Percentiles rank a stretch among this genome's conserved stretches.
These are phyloP conservation scores for Pichia sp. DNA, from an alignment of 1,139 yeast species.

Conservation along the genomic window DNA sequence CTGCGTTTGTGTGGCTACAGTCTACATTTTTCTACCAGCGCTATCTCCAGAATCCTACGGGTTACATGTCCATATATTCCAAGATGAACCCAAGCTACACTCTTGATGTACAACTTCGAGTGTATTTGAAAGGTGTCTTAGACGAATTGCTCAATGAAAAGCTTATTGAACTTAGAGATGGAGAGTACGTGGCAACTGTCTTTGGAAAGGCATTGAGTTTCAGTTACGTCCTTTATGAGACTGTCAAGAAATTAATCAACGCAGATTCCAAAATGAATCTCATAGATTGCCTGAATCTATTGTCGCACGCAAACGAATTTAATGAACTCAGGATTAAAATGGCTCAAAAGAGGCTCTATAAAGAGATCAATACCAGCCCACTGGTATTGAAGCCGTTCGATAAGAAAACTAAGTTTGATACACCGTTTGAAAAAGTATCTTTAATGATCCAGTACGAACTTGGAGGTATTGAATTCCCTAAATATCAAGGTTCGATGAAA, in stretches of 20 bases:
- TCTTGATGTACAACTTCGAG: constrained; percentile 17
- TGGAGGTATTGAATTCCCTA: constrained; percentile 40
- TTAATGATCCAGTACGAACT: constrained; percentile 39
- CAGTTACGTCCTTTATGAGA: constrained; percentile 37
- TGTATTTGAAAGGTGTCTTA: constrained; percentile 29
- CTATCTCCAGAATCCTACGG: constrained; percentile 32
- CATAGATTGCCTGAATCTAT: constrained; percentile 24
- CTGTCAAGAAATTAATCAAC: constrained; percentile 32
- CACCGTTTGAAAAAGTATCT: constrained; percentile 30
- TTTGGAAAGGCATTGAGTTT: constrained; percentile 41
- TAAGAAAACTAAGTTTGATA: constrained; percentile 20
- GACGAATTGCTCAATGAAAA: constrained; percentile 25
- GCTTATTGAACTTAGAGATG: constrained; percentile 22
- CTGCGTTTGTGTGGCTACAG: constrained; percentile 43
- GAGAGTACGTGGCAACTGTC: constrained; percentile 27
- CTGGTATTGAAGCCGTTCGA: constrained; percentile 29
- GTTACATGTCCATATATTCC: constrained; percentile 26
- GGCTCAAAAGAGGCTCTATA: constrained; percentile 37
- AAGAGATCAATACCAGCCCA: constrained; percentile 34
- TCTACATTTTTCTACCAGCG: constrained; percentile 48
- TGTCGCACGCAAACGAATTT: constrained; percentile 35
- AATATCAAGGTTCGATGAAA: constrained; percentile 32
- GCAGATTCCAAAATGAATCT: constrained; percentile 16
- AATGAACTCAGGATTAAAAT: constrained; percentile 32
- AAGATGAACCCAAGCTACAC: constrained; percentile 2